Conservation (phyloP, 2,329 filamentous ascomycete species). For the Zasmidium citrigriseum region DNA sequence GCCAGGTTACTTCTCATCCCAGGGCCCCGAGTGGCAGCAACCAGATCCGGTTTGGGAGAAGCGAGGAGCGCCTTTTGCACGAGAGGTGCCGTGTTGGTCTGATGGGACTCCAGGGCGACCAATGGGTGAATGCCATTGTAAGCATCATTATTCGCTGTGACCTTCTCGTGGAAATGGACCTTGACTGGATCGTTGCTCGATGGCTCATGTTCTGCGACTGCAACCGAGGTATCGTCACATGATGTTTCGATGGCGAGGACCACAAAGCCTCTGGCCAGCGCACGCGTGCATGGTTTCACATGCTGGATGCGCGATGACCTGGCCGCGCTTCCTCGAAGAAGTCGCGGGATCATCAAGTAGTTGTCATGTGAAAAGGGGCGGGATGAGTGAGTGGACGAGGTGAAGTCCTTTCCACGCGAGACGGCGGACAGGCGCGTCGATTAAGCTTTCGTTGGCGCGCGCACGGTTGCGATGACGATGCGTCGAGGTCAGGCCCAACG, state of each 20-base stretch:
- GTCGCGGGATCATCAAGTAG: background rate
- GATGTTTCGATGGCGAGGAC: slow-evolving; percentile 78
- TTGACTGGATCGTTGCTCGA: slow-evolving; percentile 9
- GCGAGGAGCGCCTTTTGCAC: slow-evolving; percentile 57
- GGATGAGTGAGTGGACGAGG: background rate
- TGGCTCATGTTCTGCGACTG: slow-evolving; percentile 57
- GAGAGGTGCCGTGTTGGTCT: slow-evolving; percentile 67
- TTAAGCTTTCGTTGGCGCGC: background rate
- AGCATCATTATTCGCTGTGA: slow-evolving; percentile 75
- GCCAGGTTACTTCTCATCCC: slow-evolving; percentile 81
- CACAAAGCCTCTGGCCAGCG: slow-evolving; percentile 33
- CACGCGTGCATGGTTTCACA: background rate
- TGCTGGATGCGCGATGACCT: background rate
- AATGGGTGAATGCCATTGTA: slow-evolving; percentile 81
- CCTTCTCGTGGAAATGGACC: slow-evolving; percentile 72
- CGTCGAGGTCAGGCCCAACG: background rate
- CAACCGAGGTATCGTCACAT: slow-evolving; percentile 91
- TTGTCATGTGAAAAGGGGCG: background rate
- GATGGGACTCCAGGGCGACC: slow-evolving; percentile 74
- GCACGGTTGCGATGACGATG: background rate
- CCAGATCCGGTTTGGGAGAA: slow-evolving; percentile 66
- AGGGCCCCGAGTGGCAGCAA: slow-evolving; percentile 87
- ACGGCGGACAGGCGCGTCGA: background rate
- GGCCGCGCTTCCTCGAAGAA: background rate
- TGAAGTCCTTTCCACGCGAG: background rate